A percentile compares a stretch with the other conserved stretches of the same genome.
These are phyloP conservation scores for Wickerhamomyces bisporus DNA, from an alignment of 805 yeast genomes.

Conservation along the genomic window DNA sequence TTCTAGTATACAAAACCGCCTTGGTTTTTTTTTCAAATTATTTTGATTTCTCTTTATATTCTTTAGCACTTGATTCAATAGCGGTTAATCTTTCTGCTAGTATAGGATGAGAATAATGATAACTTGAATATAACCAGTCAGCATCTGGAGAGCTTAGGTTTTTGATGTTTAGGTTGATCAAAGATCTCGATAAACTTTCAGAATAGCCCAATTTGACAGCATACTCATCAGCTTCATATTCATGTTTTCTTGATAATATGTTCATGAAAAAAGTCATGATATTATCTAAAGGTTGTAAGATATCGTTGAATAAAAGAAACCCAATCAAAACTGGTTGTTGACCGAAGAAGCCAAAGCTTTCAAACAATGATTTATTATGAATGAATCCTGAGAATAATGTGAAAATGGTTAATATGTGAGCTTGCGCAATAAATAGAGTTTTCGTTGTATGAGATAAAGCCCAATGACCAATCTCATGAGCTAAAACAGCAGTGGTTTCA, in stretches of 20 bases:
- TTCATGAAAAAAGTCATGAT: slow-evolving; percentile 62
- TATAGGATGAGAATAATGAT: slow-evolving; percentile 89
- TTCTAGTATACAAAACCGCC: too few species aligned
- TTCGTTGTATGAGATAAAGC: slow-evolving; percentile 81
- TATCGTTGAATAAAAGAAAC: slow-evolving; percentile 70
- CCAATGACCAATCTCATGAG: slow-evolving; percentile 99
- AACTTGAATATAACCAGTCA: slow-evolving; percentile 84
- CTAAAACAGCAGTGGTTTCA: slow-evolving; percentile 90
- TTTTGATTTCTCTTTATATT: slow-evolving; percentile 15
- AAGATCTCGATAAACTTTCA: slow-evolving; percentile 59
- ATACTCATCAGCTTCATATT: slow-evolving; percentile 88
- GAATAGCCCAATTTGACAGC: slow-evolving; percentile 75
- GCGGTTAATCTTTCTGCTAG: slow-evolving; percentile 84
- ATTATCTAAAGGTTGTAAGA: slow-evolving; percentile 74
- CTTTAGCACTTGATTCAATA: slow-evolving; percentile 36
- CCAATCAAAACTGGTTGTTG: slow-evolving; percentile 77
- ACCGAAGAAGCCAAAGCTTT: slow-evolving; percentile 66
- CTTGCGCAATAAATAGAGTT: slow-evolving; percentile 60
- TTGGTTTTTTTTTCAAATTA: too few species aligned
- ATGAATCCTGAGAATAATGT: slow-evolving; percentile 75
- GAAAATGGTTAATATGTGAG: slow-evolving; percentile 60
- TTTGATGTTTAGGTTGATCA: slow-evolving; percentile 71
- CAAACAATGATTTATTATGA: slow-evolving; percentile 71
- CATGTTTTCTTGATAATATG: slow-evolving; percentile 75
- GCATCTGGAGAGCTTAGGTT: slow-evolving; percentile 85